A percentile compares a stretch with the other conserved stretches of the same genome.
Evolutionary conservation across 2,329 filamentous ascomycete species (phyloP).

Genomic region (Hymenoscyphus repandus): DNA sequence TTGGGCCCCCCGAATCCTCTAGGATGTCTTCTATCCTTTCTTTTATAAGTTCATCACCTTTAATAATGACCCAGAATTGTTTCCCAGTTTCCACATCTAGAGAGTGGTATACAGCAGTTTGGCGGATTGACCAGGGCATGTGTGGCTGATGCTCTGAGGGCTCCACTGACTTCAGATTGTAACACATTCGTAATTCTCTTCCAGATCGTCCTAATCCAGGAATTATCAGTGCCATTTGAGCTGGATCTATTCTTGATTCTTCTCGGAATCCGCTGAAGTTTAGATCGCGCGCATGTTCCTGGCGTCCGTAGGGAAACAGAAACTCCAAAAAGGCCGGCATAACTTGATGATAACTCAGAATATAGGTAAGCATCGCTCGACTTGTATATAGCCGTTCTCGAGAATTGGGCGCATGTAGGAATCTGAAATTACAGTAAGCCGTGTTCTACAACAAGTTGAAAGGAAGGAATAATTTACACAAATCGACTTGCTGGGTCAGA

Average conservation of each 20-base stretch:
- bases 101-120: constrained; percentile 34
- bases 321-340: constrained; percentile 34
- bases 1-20: background rate
- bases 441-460: background rate
- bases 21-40: constrained; percentile 26
- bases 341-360: constrained; percentile 32
- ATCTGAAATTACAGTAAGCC: constrained; percentile 10
- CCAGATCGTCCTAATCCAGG: constrained; percentile 34
- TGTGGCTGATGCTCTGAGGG: constrained; percentile 14
- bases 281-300: constrained; percentile 31
- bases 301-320: constrained; percentile 34
- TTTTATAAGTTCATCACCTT: constrained; percentile 33
- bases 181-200: constrained; percentile 33
- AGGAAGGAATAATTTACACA: background rate
- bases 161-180: constrained; percentile 36
- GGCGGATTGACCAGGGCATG: constrained; percentile 34
- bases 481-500: background rate
- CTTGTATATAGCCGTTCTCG: constrained; percentile 14
- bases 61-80: constrained; percentile 35
- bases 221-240: constrained; percentile 16
- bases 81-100: constrained; percentile 34
- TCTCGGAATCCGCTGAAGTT: constrained; percentile 34
- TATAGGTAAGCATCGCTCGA: constrained; percentile 18
- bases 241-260: constrained; percentile 20
- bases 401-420: constrained; percentile 21